phyloP scores from a whole-genome alignment of 805 yeast genomes.

The Saturnispora kantuleensis region DNA sequence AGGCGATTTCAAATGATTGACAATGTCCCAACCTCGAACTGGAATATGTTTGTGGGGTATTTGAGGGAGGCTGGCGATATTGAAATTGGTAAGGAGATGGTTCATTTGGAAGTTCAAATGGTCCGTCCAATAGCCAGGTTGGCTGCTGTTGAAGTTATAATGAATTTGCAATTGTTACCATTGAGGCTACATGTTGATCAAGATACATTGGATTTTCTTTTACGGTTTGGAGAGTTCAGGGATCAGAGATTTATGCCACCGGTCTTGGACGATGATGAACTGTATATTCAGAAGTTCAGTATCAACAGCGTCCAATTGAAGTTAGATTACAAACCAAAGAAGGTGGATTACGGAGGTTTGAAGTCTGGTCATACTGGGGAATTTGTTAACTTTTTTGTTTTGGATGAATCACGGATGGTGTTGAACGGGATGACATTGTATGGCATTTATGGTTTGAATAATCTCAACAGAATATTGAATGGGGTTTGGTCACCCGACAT shows the following conservation, averaged over 20 bases:
- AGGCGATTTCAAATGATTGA: constrained; percentile 56
- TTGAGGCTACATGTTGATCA: constrained; percentile 82
- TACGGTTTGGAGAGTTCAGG: constrained; percentile 72
- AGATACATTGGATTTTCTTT: constrained; percentile 78
- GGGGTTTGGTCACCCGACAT: constrained; percentile 87
- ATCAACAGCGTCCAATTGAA: constrained; percentile 51
- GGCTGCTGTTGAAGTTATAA: constrained; percentile 58
- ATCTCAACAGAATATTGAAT: constrained; percentile 44
- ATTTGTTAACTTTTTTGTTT: constrained; percentile 75
- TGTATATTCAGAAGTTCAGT: constrained; percentile 59
- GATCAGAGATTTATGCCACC: constrained; percentile 57
- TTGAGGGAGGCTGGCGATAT: constrained; percentile 62
- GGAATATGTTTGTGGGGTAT: constrained; percentile 76
- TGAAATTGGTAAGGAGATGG: constrained; percentile 59
- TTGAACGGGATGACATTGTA: constrained; percentile 53
- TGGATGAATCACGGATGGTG: constrained; percentile 74
- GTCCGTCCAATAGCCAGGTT: constrained; percentile 55
- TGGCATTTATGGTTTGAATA: constrained; percentile 70
- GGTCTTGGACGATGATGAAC: constrained; percentile 41
- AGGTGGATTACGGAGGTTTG: constrained; percentile 73
- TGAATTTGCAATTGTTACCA: constrained; percentile 54
- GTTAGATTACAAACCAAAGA: constrained; percentile 88
- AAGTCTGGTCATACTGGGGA: constrained; percentile 82
- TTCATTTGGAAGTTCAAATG: constrained; percentile 41
- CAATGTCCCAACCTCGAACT: constrained; percentile 76